These are phyloP conservation scores for Cercospora berteroae DNA, from an alignment of 2,329 filamentous ascomycete genomes.

Conservation along the genomic window DNA sequence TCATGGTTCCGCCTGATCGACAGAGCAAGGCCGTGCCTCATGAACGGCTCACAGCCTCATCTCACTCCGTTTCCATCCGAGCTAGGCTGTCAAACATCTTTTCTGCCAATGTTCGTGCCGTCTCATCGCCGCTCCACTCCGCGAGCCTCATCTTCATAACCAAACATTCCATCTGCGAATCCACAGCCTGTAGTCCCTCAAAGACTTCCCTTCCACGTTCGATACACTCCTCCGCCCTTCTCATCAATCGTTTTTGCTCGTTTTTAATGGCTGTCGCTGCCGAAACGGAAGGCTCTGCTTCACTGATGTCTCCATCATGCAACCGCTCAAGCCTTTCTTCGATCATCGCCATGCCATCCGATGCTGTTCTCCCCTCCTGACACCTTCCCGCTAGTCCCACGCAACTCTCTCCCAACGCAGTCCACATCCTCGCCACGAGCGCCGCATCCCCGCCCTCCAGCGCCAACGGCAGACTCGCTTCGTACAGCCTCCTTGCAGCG, in stretches of 20 bases:
- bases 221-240: conserved; percentile 30
- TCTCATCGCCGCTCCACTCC: conserved; percentile 62
- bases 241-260: conserved; percentile 29
- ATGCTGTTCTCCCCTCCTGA: neutral
- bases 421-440: conserved; percentile 66
- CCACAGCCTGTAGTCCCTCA: conserved; percentile 63
- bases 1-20: neutral
- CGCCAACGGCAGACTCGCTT: conserved; percentile 67
- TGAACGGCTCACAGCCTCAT: neutral
- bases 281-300: conserved; percentile 15
- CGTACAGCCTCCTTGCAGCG: conserved; percentile 63
- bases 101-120: conserved; percentile 24
- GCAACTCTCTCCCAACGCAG: conserved; percentile 69
- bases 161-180: conserved; percentile 73
- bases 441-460: conserved; percentile 67
- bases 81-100: conserved; percentile 21
- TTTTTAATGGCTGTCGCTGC: conserved; percentile 9
- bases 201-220: conserved; percentile 52
- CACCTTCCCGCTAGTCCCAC: conserved; percentile 68
- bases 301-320: conserved; percentile 21
- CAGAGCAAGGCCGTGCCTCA: neutral
- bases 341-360: neutral
- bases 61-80: neutral
- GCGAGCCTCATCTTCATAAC: conserved; percentile 79
- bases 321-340: neutral